phyloP scores from a whole-genome alignment of 139 green algal species.

The Mychonastes homosphaera region DNA sequence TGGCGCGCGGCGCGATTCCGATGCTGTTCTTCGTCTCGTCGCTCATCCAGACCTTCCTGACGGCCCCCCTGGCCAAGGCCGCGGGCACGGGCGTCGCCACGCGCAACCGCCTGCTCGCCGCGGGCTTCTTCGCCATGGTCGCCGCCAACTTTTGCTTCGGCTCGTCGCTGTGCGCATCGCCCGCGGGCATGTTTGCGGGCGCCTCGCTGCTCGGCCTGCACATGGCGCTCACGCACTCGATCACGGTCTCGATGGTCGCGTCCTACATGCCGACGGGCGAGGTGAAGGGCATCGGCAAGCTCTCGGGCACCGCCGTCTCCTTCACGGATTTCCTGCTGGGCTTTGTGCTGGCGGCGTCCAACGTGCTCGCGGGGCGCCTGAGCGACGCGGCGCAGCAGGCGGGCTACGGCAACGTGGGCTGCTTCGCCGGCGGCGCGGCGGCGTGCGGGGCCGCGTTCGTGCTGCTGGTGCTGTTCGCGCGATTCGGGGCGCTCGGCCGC shows the following conservation, averaged over 20 bases:
- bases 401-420: constrained; percentile 56
- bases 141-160: constrained; percentile 47
- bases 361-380: constrained; percentile 55
- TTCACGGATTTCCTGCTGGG: constrained; percentile 75
- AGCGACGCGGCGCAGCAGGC: constrained; percentile 37
- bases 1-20: constrained; percentile 53
- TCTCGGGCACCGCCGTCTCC: constrained; percentile 64
- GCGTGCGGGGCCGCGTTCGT: constrained; percentile 36
- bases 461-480: constrained; percentile 42
- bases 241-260: constrained; percentile 57
- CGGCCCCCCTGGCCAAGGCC: constrained; percentile 48
- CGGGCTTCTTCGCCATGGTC: constrained; percentile 57
- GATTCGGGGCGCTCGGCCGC: constrained; percentile 46
- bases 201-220: constrained; percentile 54
- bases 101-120: constrained; percentile 54
- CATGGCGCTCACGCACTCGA: constrained; percentile 75
- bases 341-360: constrained; percentile 54
- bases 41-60: constrained; percentile 51
- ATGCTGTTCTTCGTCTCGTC: constrained; percentile 57
- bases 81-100: constrained; percentile 27
- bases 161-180: not conserved
- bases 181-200: constrained; percentile 59
- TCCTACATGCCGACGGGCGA: constrained; percentile 54
- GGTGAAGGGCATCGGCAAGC: constrained; percentile 49
- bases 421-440: constrained; percentile 53